phyloP scores from a whole-genome alignment of 148 eudicot species.

The Rhododendron simsii region DNA sequence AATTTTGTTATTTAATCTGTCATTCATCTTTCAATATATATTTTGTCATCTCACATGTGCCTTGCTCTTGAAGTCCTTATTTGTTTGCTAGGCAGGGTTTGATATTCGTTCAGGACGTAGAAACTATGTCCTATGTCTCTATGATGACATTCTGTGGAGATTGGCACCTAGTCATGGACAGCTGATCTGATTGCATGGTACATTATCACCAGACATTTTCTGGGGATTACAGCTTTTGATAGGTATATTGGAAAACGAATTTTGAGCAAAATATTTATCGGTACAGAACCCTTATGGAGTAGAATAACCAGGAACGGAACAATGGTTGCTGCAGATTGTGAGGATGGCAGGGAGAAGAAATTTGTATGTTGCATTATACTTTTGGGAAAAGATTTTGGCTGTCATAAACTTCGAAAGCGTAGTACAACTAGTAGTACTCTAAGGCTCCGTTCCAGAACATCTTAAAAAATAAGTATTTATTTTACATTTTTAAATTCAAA shows the following conservation, averaged over 20 bases:
- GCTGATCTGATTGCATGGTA: constrained; percentile 18
- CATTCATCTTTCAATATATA: neutral
- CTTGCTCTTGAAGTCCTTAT: constrained; percentile 20
- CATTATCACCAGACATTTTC: neutral
- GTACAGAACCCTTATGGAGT: neutral
- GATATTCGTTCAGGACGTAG: constrained; percentile 16
- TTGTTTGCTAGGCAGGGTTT: constrained; percentile 13
- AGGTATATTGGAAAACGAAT: neutral
- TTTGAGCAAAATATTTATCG: neutral
- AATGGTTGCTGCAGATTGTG: neutral
- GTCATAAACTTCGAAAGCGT: too few relatives aligned
- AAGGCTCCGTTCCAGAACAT: too few relatives aligned
- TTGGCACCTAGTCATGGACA: constrained; percentile 30
- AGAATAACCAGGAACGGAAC: neutral
- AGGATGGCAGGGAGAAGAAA: neutral
- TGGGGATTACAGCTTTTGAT: neutral
- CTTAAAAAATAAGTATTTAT: too few relatives aligned
- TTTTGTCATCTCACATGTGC: neutral
- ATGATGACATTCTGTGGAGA: constrained; percentile 13
- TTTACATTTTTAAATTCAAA: too few relatives aligned
- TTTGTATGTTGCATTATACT: neutral
- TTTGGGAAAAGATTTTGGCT: too few relatives aligned
- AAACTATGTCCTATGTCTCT: neutral
- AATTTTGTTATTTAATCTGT: neutral
- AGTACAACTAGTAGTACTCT: too few relatives aligned